Conservation (phyloP, 2,329 filamentous ascomycete genomes). For the Fusarium buharicum region DNA sequence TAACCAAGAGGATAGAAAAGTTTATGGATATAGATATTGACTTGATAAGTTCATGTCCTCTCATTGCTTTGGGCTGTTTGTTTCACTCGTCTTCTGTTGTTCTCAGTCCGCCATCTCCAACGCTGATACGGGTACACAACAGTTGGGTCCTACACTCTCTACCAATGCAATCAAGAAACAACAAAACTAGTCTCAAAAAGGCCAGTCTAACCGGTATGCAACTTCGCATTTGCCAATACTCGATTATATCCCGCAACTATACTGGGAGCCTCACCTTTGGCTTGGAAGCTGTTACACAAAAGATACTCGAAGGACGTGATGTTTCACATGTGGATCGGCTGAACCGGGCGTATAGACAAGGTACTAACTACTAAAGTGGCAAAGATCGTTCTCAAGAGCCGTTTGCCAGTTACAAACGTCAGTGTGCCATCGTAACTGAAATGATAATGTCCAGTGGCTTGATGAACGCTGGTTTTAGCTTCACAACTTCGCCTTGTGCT, state of each 20-base stretch:
- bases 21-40: too few relatives aligned
- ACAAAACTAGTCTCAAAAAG: conserved; percentile 1
- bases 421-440: too few relatives aligned
- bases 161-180: not conserved
- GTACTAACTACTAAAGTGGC: not conserved
- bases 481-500: not conserved
- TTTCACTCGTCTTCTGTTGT: too few relatives aligned
- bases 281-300: too few relatives aligned
- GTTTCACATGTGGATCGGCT: not conserved
- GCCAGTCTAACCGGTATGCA: not conserved
- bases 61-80: too few relatives aligned
- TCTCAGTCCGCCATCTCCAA: not conserved
- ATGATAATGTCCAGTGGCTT: too few relatives aligned
- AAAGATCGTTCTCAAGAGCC: not conserved
- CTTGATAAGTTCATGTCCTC: too few relatives aligned
- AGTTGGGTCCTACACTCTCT: not conserved
- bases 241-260: not conserved
- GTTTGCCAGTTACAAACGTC: not conserved
- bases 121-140: too few relatives aligned
- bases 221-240: not conserved
- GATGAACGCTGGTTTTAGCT: too few relatives aligned
- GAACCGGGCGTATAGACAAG: not conserved
- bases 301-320: too few relatives aligned
- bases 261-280: not conserved
- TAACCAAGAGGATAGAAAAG: too few relatives aligned